Conservation (phyloP, 169 alveolate species). For the Cryptosporidium canis region DNA sequence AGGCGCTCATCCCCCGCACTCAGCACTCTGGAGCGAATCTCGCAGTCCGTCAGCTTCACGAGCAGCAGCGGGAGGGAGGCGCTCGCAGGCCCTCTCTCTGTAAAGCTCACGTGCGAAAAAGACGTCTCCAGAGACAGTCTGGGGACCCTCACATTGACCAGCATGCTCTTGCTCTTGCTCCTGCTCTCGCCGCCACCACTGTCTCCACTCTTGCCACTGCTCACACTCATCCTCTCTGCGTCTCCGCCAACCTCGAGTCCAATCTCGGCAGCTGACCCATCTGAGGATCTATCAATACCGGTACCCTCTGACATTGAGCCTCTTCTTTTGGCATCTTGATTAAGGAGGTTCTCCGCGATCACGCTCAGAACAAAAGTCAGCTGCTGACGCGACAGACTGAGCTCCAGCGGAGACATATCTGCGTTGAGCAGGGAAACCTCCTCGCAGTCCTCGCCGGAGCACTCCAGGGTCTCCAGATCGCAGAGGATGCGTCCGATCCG, state of each 20-base stretch:
- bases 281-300: neutral
- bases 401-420: slow-evolving; percentile 32
- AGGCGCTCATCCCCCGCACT: neutral
- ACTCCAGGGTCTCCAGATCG: neutral
- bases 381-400: slow-evolving; percentile 55
- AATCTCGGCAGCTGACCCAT: neutral
- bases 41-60: slow-evolving; percentile 13
- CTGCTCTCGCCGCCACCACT: neutral
- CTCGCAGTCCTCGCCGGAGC: neutral
- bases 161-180: neutral
- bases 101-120: slow-evolving; percentile 12
- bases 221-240: no score
- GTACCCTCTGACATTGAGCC: neutral
- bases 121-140: slow-evolving; percentile 49
- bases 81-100: neutral
- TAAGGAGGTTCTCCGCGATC: slow-evolving; percentile 3
- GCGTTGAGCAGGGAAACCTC: neutral
- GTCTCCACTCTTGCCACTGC: neutral
- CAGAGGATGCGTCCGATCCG: neutral
- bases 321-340: neutral
- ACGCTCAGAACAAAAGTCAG: slow-evolving; percentile 37
- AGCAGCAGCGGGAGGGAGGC: slow-evolving; percentile 24
- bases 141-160: slow-evolving; percentile 8
- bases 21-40: slow-evolving; percentile 15
- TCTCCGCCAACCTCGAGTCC: neutral